Conservation (phyloP, 169 alveolate genomes). For the Plasmodium blacklocki region DNA sequence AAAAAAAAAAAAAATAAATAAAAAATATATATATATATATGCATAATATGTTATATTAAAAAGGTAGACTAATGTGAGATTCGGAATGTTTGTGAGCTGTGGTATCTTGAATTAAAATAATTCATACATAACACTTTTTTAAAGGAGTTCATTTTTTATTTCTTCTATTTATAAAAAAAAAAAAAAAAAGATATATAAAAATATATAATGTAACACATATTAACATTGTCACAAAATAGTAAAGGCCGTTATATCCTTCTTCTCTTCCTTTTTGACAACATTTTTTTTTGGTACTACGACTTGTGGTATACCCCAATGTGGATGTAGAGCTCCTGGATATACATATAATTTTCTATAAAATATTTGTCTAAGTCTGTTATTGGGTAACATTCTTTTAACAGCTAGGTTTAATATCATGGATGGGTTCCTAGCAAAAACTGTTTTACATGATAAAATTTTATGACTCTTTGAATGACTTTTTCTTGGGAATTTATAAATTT, state of each 20-base stretch:
- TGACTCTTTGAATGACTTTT: conserved; percentile 91
- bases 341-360: conserved; percentile 87
- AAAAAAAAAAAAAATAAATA: neutral
- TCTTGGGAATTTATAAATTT: conserved; percentile 89
- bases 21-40: neutral
- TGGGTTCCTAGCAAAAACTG: conserved; percentile 92
- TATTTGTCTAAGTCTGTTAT: conserved; percentile 81
- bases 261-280: neutral
- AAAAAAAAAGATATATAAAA: conserved; percentile 1
- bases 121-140: too few relatives aligned
- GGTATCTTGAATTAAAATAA: too few relatives aligned
- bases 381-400: conserved; percentile 91
- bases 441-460: conserved; percentile 91
- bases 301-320: conserved; percentile 93
- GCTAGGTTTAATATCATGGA: conserved; percentile 91
- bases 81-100: too few relatives aligned
- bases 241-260: conserved; percentile 20
- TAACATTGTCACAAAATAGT: conserved; percentile 16
- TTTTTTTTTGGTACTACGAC: conserved; percentile 84
- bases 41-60: too few relatives aligned
- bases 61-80: too few relatives aligned
- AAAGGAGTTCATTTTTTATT: neutral
- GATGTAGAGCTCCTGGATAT: conserved; percentile 92
- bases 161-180: conserved; percentile 2
- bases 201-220: neutral